Conservation (phyloP, 192 early-diverging fungal species). For the Helicostylum pulchrum region DNA sequence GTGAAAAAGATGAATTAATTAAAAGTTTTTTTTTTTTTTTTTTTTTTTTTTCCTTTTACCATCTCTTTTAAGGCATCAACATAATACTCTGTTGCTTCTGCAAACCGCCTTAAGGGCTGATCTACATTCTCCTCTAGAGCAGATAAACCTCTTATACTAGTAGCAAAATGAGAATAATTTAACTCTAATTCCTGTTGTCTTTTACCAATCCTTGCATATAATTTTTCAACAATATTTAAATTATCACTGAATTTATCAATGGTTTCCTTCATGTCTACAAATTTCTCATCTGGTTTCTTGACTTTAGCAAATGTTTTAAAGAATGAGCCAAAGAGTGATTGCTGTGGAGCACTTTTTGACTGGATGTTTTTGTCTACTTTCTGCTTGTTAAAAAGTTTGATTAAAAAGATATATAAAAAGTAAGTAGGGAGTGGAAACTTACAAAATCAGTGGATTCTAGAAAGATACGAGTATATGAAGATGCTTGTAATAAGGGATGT, state of each 20-base stretch:
- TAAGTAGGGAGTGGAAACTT: conserved; percentile 2
- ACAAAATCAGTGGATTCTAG: conserved; percentile 81
- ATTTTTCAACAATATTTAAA: conserved; percentile 78
- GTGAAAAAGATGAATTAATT: no score
- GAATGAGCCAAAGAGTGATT: conserved; percentile 73
- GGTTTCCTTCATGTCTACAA: conserved; percentile 77
- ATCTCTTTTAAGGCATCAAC: conserved; percentile 63
- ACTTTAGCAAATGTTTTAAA: conserved; percentile 88
- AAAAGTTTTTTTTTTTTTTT: no score
- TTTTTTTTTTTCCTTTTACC: conserved; percentile 38
- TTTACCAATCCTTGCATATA: conserved; percentile 72
- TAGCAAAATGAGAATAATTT: conserved; percentile 76
- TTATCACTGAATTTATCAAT: conserved; percentile 87
- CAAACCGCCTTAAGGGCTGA: conserved; percentile 72
- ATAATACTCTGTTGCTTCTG: conserved; percentile 70
- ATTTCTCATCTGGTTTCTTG: conserved; percentile 82
- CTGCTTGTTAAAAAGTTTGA: no score
- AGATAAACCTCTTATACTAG: conserved; percentile 70
- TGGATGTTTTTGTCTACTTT: conserved; percentile 7
- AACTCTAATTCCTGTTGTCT: conserved; percentile 73
- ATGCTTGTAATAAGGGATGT: conserved; percentile 79
- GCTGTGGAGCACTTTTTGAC: neutral
- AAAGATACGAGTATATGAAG: conserved; percentile 72
- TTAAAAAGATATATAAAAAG: no score
- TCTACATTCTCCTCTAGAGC: conserved; percentile 85